Conservation (phyloP, 495 filamentous ascomycete species). For the Stereocaulon alpinum region DNA sequence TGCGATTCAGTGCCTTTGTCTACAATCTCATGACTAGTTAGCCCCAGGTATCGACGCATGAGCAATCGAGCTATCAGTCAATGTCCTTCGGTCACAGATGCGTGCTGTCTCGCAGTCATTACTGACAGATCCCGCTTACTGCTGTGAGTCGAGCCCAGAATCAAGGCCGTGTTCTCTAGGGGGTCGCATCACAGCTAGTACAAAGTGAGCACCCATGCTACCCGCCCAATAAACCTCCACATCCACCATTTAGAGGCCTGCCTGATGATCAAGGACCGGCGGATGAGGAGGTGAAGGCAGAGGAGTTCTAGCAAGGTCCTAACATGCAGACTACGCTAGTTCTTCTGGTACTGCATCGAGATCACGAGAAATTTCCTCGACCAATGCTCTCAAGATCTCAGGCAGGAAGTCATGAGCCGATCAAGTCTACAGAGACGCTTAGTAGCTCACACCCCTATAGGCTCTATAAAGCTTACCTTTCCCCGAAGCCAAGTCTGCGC, state of each 20-base stretch:
- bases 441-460: conserved; percentile 1
- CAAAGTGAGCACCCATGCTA: background rate
- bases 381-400: background rate
- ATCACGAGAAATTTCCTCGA: conserved; percentile 9
- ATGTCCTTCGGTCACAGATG: conserved; percentile 2
- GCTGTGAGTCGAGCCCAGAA: background rate
- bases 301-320: background rate
- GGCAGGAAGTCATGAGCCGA: background rate
- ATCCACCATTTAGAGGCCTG: conserved; percentile 9
- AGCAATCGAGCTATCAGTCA: background rate
- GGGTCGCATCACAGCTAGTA: background rate
- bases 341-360: conserved; percentile 11
- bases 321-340: background rate
- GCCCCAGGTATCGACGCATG: background rate
- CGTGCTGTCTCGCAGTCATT: background rate
- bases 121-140: background rate
- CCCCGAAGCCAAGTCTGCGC: background rate
- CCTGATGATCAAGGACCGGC: background rate
- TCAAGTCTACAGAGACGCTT: background rate
- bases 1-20: conserved; percentile 9
- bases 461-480: conserved; percentile 1
- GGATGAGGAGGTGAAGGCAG: background rate
- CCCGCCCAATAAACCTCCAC: background rate
- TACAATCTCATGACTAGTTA: background rate
- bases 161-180: background rate